Evolutionary conservation across 257 asterid genomes (phyloP).

Genomic region (Schizonepeta tenuifolia): DNA sequence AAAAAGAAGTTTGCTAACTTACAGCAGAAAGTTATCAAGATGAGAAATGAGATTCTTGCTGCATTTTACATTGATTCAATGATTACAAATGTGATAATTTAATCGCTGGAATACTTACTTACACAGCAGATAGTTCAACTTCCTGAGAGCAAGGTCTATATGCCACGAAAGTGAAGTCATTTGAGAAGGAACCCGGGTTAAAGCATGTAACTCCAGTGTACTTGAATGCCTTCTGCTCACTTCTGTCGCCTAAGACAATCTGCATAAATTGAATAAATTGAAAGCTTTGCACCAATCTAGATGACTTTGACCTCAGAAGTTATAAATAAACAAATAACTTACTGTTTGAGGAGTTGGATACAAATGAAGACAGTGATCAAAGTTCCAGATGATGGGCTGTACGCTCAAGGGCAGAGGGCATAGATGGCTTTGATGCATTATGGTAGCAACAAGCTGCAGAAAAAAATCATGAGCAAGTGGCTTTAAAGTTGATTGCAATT

Average conservation of each 20-base stretch:
- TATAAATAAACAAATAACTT: conserved; percentile 34
- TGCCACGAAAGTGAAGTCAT: conserved; percentile 73
- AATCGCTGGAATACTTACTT: conserved; percentile 31
- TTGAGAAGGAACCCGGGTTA: conserved; percentile 95
- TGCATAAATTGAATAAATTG: conserved; percentile 39
- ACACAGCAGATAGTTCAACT: conserved; percentile 83
- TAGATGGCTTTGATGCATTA: conserved; percentile 94
- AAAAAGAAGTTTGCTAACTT: conserved; percentile 11
- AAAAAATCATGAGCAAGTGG: conserved; percentile 22
- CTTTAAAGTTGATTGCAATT: not conserved
- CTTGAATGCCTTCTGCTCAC: conserved; percentile 85
- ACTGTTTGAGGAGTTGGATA: conserved; percentile 94
- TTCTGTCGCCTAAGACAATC: conserved; percentile 91
- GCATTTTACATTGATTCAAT: conserved; percentile 12
- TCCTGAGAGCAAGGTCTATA: conserved; percentile 87
- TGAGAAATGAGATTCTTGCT: not conserved
- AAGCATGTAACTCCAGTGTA: conserved; percentile 89
- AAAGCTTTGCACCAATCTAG: conserved; percentile 23
- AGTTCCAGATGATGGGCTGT: conserved; percentile 94
- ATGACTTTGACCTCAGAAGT: not conserved
- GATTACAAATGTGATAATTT: conserved; percentile 25
- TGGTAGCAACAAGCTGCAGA: conserved; percentile 92
- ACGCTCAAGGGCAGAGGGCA: conserved; percentile 91
- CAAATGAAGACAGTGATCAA: conserved; percentile 90
- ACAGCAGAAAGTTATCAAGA: conserved; percentile 10